Evolutionary conservation across 139 green algal species (phyloP).

Genomic region (Asterochloris erici): DNA sequence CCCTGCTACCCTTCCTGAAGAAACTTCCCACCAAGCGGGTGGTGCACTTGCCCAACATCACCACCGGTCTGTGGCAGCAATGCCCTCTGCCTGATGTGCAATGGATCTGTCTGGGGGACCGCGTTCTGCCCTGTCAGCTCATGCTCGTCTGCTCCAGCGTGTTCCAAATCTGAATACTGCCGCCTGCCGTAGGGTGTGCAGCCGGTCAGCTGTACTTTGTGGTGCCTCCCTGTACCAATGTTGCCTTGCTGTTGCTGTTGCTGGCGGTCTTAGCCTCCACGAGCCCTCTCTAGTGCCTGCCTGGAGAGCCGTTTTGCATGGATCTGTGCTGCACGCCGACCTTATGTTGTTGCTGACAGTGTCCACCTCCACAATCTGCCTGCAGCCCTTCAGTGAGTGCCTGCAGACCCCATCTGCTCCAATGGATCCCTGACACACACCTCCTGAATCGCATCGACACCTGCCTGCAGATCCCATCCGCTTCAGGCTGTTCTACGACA

Average conservation of each 20-base stretch:
- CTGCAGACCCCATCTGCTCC: too few species aligned
- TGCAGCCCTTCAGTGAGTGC: too few species aligned
- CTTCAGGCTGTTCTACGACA: constrained; percentile 64
- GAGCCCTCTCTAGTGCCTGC: too few species aligned
- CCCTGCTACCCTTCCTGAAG: constrained; percentile 49
- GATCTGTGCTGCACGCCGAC: too few species aligned
- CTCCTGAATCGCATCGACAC: too few species aligned
- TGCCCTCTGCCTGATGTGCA: neutral
- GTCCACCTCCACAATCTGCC: too few species aligned
- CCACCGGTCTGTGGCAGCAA: neutral
- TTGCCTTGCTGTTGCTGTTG: neutral
- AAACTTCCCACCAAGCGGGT: constrained; percentile 58
- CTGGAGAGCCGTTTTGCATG: too few species aligned
- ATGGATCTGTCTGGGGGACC: neutral
- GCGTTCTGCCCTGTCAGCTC: neutral
- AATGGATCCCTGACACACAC: too few species aligned
- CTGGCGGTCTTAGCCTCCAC: too few species aligned
- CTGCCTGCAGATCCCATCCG: constrained; percentile 5
- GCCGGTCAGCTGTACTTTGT: neutral
- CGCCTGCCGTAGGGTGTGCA: neutral
- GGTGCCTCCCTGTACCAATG: neutral
- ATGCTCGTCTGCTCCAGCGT: too few species aligned
- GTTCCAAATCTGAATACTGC: neutral
- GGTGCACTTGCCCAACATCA: constrained; percentile 52
- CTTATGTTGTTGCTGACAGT: too few species aligned